A percentile compares a stretch with the other conserved stretches of the same genome.
Evolutionary conservation across 768 basidiomycete species (phyloP).

Genomic region (Neoboletus subvelutipes): DNA sequence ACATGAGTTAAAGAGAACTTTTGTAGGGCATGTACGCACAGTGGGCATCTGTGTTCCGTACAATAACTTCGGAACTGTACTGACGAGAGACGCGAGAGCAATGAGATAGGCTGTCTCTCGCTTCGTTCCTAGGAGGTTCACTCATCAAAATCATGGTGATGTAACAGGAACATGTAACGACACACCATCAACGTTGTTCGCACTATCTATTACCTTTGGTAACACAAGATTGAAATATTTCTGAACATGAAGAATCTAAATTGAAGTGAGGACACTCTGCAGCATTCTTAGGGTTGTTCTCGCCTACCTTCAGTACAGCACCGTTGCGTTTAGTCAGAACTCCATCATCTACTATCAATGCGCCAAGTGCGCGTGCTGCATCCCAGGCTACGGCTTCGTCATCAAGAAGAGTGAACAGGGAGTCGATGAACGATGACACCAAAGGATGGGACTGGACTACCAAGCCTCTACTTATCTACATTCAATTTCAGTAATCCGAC

Average conservation of each 20-base stretch:
- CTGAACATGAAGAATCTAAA: conserved; percentile 70
- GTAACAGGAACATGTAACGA: background rate
- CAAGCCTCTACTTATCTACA: conserved; percentile 75
- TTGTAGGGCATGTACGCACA: conserved; percentile 35
- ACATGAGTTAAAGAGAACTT: background rate
- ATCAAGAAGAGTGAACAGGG: conserved; percentile 67
- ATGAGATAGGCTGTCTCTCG: conserved; percentile 73
- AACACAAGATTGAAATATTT: conserved; percentile 71
- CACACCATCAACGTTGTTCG: conserved; percentile 55
- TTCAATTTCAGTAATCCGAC: conserved; percentile 1
- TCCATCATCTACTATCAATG: conserved; percentile 57
- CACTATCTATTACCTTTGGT: conserved; percentile 71
- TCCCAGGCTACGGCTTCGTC: conserved; percentile 65
- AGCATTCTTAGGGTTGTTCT: background rate
- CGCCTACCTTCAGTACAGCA: conserved; percentile 70
- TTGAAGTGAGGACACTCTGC: background rate
- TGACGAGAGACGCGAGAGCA: conserved; percentile 79
- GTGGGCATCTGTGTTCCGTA: conserved; percentile 67
- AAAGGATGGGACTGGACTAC: conserved; percentile 69
- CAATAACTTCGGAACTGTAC: conserved; percentile 71
- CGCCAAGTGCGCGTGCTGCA: conserved; percentile 75
- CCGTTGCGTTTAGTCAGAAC: conserved; percentile 76
- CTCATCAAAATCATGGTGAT: background rate
- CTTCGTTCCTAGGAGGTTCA: conserved; percentile 40
- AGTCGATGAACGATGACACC: conserved; percentile 55